Evolutionary conservation across 2,329 filamentous ascomycete genomes (phyloP), one percentile per base, ranked within the genome.

Genomic region (Botrytis fragariae): DNA sequence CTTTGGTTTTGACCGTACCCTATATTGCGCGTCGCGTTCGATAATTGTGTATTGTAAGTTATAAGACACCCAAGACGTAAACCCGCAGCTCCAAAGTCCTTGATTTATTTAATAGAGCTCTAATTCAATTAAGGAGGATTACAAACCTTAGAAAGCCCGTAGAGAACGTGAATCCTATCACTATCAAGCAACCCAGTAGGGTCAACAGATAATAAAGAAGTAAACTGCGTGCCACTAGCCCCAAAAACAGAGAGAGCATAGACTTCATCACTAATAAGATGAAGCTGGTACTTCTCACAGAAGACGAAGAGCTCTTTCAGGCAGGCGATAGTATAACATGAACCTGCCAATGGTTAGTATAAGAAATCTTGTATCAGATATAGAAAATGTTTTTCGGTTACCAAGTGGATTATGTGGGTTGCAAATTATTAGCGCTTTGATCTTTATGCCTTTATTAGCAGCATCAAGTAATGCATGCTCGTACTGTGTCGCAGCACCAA

Each of bases 211-310:
- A 88, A 80, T 4, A 83, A 80, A 0, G 86, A 88, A 4, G 84
- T 86, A 74, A 89, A 89, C 8, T 76, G 71, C 25, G 57, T 35
- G 10, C 78, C 78, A 2, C 75, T 78, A 57, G 81, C 84, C 37
- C 82, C 77, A 75, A 81, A 87, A 0, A 84, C 79, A 0, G 84
- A 85, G 25, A 85, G 77, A 4, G 84, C 85, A 76, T 87, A 87
- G 44, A 87, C 84, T 76, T 87, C 86, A 75, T 87, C 85, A 71
- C 82, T 83, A 75, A 87, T 82, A 37, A 87, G 76, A 74, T 87
- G 85, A 35, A 87, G 80, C 12, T 80, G 75, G 74, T 86, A 79
- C 67, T 82, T 81, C 67, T 83, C 77, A 73, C 85, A 87, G 44
- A 87, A 79, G 6, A 72, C 76, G 78, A 85, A 80, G 39, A 79